Base-by-base conservation (phyloP, 495 filamentous ascomycete genomes). In the Talaromyces liani region DNA sequence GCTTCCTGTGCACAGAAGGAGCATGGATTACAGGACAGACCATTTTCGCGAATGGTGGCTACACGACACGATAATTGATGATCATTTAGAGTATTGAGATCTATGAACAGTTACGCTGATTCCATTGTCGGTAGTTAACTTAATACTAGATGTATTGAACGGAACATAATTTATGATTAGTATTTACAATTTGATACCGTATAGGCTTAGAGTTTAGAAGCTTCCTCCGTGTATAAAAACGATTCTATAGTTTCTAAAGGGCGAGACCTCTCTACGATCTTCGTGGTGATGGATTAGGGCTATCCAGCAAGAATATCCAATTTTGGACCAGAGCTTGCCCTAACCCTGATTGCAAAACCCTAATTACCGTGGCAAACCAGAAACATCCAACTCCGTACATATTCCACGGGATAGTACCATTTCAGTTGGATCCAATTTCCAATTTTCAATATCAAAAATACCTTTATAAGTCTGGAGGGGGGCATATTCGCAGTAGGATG, bases 1-100 rank as follows among this genome's bases (percentile, higher is more conserved):
- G 67, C 22, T 78, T 78, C 65, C 64, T 78, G 14, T 74, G 70
- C 47, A 76, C 71, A 3, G 75, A 76, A 54, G 73, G 68, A 2
- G 60, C 62, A 0, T 78, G 75, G 75, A 74, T 76, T 58, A 74
- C 74, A 10, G 72, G 74, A 4, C 76, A 79, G 66, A 76, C 75
- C n/a, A 73, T 75, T 49, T 76, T 78, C 62, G 73, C 73, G 2
- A 77, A 79, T 62, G 72, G 73, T 39, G 76, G 74, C 8, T 75
- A 76, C 39, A 79, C 74, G 6, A 75, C 70, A 60, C 70, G 74
- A 12, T 77, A 64, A 58, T 58, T 58, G 2, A 41, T 41, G 36
- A n/a, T 16, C 14, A 41, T 3, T 4, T 12, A 16, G 36, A 14
- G 12, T 41, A 39, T 4, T 4, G 4, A 16, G 36, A 39, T 3